Evolutionary conservation across 768 basidiomycete genomes (phyloP).

Genomic region (Scleroderma citrinum): DNA sequence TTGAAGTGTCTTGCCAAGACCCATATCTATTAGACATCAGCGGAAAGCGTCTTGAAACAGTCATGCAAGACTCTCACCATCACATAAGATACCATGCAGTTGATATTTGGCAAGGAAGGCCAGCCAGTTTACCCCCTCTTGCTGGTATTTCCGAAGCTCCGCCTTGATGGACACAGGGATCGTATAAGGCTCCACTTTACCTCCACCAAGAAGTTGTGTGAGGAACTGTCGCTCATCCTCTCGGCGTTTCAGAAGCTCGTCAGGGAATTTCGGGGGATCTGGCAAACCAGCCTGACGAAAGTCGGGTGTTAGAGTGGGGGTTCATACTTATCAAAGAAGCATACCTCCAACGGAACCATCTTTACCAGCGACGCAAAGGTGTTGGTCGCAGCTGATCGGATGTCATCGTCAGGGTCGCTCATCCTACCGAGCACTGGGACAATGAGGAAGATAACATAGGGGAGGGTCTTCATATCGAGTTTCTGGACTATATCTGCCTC

Average conservation of each 20-base stretch:
- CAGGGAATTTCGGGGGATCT: slow-evolving; percentile 88
- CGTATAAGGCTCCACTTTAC: slow-evolving; percentile 85
- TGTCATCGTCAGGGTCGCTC: slow-evolving; percentile 91
- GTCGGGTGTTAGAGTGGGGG: neutral
- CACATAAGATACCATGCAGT: slow-evolving; percentile 94
- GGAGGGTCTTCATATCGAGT: slow-evolving; percentile 89
- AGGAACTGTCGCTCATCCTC: slow-evolving; percentile 88
- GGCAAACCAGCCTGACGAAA: slow-evolving; percentile 81
- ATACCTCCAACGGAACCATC: slow-evolving; percentile 95
- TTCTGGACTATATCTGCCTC: slow-evolving; percentile 79
- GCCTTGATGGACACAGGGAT: slow-evolving; percentile 88
- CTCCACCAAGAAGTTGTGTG: slow-evolving; percentile 89
- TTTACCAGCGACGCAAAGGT: slow-evolving; percentile 96
- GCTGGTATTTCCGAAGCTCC: slow-evolving; percentile 94
- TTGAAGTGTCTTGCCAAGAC: slow-evolving; percentile 95
- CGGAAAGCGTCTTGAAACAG: neutral
- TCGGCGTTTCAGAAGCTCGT: slow-evolving; percentile 78
- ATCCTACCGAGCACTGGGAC: slow-evolving; percentile 95
- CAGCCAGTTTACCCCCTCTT: slow-evolving; percentile 98
- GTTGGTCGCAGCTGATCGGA: slow-evolving; percentile 91
- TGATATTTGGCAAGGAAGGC: slow-evolving; percentile 98
- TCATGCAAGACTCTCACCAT: slow-evolving; percentile 52
- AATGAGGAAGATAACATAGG: slow-evolving; percentile 94
- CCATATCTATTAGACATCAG: slow-evolving; percentile 70
- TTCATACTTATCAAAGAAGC: slow-evolving; percentile 9